phyloP scores from a whole-genome alignment of 495 filamentous ascomycete species.

The Penicillium roqueforti region DNA sequence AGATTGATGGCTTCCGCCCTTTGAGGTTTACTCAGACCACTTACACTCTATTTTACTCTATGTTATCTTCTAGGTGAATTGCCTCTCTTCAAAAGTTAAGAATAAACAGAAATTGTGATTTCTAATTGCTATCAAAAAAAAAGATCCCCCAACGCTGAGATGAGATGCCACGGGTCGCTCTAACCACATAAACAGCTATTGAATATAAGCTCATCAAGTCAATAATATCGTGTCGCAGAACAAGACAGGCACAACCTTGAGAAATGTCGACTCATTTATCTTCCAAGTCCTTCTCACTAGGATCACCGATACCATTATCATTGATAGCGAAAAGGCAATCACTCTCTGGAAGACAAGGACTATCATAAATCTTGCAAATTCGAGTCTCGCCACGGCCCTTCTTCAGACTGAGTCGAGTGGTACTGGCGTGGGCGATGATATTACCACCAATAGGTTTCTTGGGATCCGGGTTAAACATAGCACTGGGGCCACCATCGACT shows the following conservation, averaged over 20 bases:
- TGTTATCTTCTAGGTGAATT: not conserved
- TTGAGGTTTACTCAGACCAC: not conserved
- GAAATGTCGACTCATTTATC: conserved; percentile 51
- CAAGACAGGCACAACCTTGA: not conserved
- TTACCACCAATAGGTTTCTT: conserved; percentile 99
- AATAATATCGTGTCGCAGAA: conserved; percentile 27
- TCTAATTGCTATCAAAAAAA: not conserved
- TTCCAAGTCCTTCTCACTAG: conserved; percentile 91
- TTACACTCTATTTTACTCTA: not conserved
- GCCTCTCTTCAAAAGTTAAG: not conserved
- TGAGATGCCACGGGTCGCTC: not conserved
- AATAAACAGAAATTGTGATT: not conserved
- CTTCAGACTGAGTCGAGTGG: conserved; percentile 83
- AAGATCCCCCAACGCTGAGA: not conserved
- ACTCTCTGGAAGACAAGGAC: conserved; percentile 91
- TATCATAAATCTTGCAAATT: conserved; percentile 98
- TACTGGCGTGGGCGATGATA: conserved; percentile 96
- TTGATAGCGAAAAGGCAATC: conserved; percentile 96
- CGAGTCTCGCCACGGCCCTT: conserved; percentile 93
- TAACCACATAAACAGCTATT: conserved; percentile 13
- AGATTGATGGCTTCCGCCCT: conserved; percentile 1
- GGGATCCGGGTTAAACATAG: conserved; percentile 98
- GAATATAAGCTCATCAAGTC: conserved; percentile 28
- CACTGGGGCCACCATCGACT: conserved; percentile 88
- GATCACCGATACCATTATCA: conserved; percentile 94